phyloP scores from a whole-genome alignment of 164 flowering plant species.

The Paratinospora sagittata region DNA sequence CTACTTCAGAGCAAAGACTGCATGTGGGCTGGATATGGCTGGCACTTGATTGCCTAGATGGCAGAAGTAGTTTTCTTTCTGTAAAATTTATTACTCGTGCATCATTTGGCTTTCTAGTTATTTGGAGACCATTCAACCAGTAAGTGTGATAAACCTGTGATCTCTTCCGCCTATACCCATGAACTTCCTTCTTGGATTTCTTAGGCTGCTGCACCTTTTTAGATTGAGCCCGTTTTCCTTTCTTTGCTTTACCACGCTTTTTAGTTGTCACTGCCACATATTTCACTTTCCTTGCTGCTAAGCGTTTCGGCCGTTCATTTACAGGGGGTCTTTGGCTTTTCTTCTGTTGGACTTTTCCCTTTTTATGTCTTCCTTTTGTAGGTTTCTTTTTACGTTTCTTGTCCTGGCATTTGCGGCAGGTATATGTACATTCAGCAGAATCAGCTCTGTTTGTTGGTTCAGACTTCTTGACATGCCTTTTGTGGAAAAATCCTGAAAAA shows the following conservation, averaged over 20 bases:
- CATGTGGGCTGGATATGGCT: slow-evolving; percentile 43
- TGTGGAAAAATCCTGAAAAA: slow-evolving; percentile 71
- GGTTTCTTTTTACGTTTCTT: slow-evolving; percentile 17
- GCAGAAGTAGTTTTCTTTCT: slow-evolving; percentile 33
- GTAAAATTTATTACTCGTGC: slow-evolving; percentile 46
- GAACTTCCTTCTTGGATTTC: slow-evolving; percentile 25
- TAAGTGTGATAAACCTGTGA: slow-evolving; percentile 39
- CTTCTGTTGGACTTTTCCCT: slow-evolving; percentile 17
- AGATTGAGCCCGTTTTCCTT: slow-evolving; percentile 28
- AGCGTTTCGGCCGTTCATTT: slow-evolving; percentile 42
- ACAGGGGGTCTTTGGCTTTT: slow-evolving; percentile 17
- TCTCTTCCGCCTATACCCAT: slow-evolving; percentile 47
- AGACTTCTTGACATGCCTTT: slow-evolving; percentile 59
- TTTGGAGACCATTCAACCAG: slow-evolving; percentile 78
- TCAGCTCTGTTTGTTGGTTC: slow-evolving; percentile 30
- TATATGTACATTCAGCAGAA: slow-evolving; percentile 37
- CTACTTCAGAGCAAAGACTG: slow-evolving; percentile 52
- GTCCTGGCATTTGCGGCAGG: slow-evolving; percentile 60
- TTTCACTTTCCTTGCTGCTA: slow-evolving; percentile 41
- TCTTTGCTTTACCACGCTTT: slow-evolving; percentile 28
- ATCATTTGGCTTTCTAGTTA: slow-evolving; percentile 62
- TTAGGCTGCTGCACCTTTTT: slow-evolving; percentile 21
- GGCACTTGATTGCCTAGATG: slow-evolving; percentile 24
- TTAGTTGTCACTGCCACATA: slow-evolving; percentile 28
- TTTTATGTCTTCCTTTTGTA: slow-evolving; percentile 23